Base-by-base conservation (phyloP, 2,329 filamentous ascomycete genomes). In the Xylaria arbuscula region DNA sequence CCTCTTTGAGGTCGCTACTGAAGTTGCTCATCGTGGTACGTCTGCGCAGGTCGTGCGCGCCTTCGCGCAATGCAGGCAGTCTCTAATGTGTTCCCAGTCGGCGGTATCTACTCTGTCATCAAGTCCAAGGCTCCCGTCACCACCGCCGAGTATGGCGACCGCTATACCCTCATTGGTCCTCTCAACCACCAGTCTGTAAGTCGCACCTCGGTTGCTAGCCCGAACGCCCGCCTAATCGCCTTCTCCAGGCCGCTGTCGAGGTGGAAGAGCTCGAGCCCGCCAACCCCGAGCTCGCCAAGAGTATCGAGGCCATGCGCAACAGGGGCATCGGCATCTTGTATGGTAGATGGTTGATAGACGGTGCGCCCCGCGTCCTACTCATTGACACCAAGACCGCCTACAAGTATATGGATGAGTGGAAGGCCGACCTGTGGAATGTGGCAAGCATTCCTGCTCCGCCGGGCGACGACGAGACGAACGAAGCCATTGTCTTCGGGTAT, bases 81-180 rank as follows among this genome's bases (percentile, higher is more conserved):
- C 65, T 77, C 71, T 67, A 56, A 71, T 42, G 19, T 22, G 9
- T 58, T 61, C 59, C 69, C 66, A 97, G 96, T 99, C 70, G 96
- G 96, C 78, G 96, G 96, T 76, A 99, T 99, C 83, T 99, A 99
- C 86, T 98, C 95, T 17, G 96, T 99, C 73, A 90, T 99, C 83
- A 99, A 99, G 83, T 99, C 96, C 70, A 99, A 99, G 83, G 95
- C 96, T 45, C 95, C 96, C 59, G 96, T 98, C 70, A 98, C 96
- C 51, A 98, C 95, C 0, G 94, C 94, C 70, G 96, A 99, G 82
- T 99, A 98, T 96, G 96, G 96, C 81, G 94, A 97, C 68, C 90
- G 93, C 73, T 99, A 99, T 82, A 97, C 93, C 34, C 88, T 98
- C 73, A 94, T 99, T 80, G 96, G 96, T 1, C 96, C 96, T 67